Conservation (phyloP, 345 rosid species). For the Rhizophora apiculata region DNA sequence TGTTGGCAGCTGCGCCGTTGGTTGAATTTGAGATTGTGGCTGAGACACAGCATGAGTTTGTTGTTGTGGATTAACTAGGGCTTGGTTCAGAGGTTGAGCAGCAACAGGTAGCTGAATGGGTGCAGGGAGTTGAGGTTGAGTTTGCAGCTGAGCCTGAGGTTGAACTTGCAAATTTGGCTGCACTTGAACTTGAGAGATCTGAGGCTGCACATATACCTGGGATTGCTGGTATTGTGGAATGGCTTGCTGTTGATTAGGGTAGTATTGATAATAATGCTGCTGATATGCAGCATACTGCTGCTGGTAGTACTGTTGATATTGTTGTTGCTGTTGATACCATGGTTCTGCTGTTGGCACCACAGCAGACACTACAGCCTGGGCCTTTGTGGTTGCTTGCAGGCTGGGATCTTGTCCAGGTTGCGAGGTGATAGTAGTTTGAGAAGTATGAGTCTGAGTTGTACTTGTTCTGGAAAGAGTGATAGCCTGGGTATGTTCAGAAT, state of each 20-base stretch:
- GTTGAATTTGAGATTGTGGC: conserved; percentile 29
- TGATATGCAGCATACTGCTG: conserved; percentile 62
- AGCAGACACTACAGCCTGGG: conserved; percentile 40
- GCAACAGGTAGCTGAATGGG: conserved; percentile 30
- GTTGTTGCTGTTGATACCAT: conserved; percentile 67
- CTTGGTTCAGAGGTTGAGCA: conserved; percentile 41
- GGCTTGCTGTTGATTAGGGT: conserved; percentile 55
- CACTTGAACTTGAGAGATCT: conserved; percentile 20
- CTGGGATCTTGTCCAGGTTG: conserved; percentile 34
- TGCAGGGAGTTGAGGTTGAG: conserved; percentile 29
- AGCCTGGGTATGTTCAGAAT: conserved; percentile 36
- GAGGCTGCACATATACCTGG: conserved; percentile 34
- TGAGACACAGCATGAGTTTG: conserved; percentile 23
- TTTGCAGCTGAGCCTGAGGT: conserved; percentile 21
- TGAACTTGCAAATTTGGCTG: conserved; percentile 19
- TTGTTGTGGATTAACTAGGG: conserved; percentile 33
- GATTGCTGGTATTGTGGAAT: conserved; percentile 37
- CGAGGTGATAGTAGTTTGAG: conserved; percentile 33
- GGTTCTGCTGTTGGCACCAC: conserved; percentile 44
- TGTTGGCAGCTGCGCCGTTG: conserved; percentile 23
- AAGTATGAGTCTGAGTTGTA: conserved; percentile 40
- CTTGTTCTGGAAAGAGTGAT: conserved; percentile 34
- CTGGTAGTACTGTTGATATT: conserved; percentile 66
- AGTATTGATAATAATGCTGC: conserved; percentile 56
- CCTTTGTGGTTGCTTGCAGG: conserved; percentile 36